Percentiles rank a stretch among this genome's conserved stretches.
Evolutionary conservation across 495 filamentous ascomycete genomes (phyloP).

Genomic region (Neurospora sp.): DNA sequence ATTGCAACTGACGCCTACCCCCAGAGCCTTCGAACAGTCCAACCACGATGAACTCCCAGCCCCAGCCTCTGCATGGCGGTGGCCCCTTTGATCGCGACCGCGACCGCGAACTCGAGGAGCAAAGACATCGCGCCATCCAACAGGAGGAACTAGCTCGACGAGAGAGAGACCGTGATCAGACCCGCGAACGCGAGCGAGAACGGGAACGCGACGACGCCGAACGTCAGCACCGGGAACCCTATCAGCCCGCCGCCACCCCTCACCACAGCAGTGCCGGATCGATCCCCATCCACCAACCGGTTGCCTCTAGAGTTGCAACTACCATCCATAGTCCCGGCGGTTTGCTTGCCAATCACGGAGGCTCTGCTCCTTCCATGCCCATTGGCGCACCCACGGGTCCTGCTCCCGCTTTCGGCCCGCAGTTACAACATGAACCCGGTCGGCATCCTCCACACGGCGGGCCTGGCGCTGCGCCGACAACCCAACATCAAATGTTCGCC

Average conservation of each 20-base stretch:
- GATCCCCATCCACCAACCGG: conserved; percentile 82
- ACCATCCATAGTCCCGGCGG: conserved; percentile 83
- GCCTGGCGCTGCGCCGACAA: conserved; percentile 48
- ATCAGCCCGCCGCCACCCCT: conserved; percentile 40
- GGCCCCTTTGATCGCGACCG: conserved; percentile 31
- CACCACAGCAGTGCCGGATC: conserved; percentile 78
- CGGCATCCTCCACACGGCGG: conserved; percentile 51
- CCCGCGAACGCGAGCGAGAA: conserved; percentile 26
- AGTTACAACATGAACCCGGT: conserved; percentile 49
- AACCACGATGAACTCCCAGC: conserved; percentile 33
- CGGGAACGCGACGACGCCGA: conserved; percentile 56
- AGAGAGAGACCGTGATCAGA: conserved; percentile 20
- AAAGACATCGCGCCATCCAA: conserved; percentile 27
- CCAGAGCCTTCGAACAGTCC: conserved; percentile 16
- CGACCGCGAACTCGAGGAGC: conserved; percentile 27
- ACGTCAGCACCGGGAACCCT: conserved; percentile 55
- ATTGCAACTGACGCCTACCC: conserved; percentile 5
- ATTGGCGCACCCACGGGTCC: conserved; percentile 55
- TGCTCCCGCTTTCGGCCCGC: conserved; percentile 57
- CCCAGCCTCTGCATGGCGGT: conserved; percentile 30
- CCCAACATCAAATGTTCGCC: conserved; percentile 52
- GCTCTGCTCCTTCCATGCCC: conserved; percentile 45
- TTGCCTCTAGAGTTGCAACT: conserved; percentile 68
- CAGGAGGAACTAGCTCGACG: conserved; percentile 23
- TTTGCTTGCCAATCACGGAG: conserved; percentile 64